Evolutionary conservation across 2,329 filamentous ascomycete species (phyloP).

Genomic region (Alternaria consortialis): DNA sequence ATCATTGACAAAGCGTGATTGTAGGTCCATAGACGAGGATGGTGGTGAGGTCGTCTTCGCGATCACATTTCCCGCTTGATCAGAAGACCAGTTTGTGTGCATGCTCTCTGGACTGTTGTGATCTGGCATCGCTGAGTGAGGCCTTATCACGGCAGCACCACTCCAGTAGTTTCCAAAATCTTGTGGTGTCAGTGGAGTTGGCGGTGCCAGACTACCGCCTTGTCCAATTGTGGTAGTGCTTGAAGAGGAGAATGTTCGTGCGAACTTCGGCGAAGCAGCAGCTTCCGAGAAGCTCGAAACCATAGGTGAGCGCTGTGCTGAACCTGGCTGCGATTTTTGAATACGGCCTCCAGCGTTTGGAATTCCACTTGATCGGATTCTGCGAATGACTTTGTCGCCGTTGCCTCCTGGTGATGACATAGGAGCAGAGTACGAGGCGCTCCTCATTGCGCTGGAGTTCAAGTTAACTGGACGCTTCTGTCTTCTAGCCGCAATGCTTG

Average conservation of each 20-base stretch:
- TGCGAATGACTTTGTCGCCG: conserved; percentile 54
- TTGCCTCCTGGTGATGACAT: conserved; percentile 53
- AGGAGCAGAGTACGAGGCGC: conserved; percentile 53
- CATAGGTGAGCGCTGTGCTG: conserved; percentile 60
- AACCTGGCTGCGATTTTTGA: conserved; percentile 56
- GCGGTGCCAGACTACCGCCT: conserved; percentile 56
- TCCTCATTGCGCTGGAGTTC: conserved; percentile 52
- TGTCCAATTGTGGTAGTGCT: conserved; percentile 47
- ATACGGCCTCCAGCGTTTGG: conserved; percentile 56
- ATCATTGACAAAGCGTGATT: conserved; percentile 43
- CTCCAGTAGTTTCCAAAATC: conserved; percentile 55
- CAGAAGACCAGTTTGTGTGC: conserved; percentile 49
- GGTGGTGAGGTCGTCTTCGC: conserved; percentile 56
- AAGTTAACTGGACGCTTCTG: conserved; percentile 54
- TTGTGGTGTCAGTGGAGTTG: conserved; percentile 59
- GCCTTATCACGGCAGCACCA: conserved; percentile 42
- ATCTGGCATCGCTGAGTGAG: conserved; percentile 43
- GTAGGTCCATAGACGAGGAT: conserved; percentile 53
- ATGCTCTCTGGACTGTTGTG: conserved; percentile 53
- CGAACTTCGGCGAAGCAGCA: conserved; percentile 57
- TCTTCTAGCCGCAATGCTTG: conserved; percentile 53
- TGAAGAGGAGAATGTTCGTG: conserved; percentile 51
- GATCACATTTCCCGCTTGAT: conserved; percentile 42
- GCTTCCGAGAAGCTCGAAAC: conserved; percentile 57
- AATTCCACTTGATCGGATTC: conserved; percentile 59